A percentile compares a stretch with the other conserved stretches of the same genome.
Conservation (phyloP, 371 early-diverging fungal species). For the Batrachochytrium dendrobatidis region DNA sequence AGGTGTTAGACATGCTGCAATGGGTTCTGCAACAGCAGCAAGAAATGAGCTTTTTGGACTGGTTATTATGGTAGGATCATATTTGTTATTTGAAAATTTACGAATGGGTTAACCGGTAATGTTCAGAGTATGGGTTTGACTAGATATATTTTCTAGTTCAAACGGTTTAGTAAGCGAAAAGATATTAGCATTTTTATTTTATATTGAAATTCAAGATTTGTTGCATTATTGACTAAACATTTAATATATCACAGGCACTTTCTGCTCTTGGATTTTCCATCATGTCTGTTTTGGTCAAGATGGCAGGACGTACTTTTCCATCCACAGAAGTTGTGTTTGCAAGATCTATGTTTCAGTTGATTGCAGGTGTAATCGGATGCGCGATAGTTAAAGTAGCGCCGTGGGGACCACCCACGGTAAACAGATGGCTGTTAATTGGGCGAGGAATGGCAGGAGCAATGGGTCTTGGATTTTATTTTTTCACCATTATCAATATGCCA, state of each 20-base stretch:
- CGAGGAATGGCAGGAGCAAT: conserved; percentile 59
- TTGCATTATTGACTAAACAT: no score
- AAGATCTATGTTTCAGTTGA: conserved; percentile 56
- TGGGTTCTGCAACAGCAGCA: no score
- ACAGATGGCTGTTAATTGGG: conserved; percentile 48
- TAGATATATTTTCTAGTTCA: no score
- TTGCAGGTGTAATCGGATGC: conserved; percentile 49
- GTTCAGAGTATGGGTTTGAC: no score
- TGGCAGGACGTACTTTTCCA: conserved; percentile 47
- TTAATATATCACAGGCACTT: conserved; percentile 43
- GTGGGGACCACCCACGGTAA: conserved; percentile 38
- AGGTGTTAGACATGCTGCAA: no score
- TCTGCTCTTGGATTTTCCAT: conserved; percentile 66
- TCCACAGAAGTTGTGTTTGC: conserved; percentile 64
- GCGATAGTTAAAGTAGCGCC: conserved; percentile 42
- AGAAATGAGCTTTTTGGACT: no score
- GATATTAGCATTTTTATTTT: no score
- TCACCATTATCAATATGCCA: conserved; percentile 56
- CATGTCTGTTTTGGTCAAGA: conserved; percentile 65
- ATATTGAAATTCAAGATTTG: no score
- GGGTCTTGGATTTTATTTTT: conserved; percentile 67
- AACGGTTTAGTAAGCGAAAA: no score
- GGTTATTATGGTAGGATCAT: no score
- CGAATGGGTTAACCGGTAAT: no score
- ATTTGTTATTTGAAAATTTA: no score